These are phyloP conservation scores for Luffa acutangula DNA, from an alignment of 306 rosid genomes.

Conservation along the genomic window DNA sequence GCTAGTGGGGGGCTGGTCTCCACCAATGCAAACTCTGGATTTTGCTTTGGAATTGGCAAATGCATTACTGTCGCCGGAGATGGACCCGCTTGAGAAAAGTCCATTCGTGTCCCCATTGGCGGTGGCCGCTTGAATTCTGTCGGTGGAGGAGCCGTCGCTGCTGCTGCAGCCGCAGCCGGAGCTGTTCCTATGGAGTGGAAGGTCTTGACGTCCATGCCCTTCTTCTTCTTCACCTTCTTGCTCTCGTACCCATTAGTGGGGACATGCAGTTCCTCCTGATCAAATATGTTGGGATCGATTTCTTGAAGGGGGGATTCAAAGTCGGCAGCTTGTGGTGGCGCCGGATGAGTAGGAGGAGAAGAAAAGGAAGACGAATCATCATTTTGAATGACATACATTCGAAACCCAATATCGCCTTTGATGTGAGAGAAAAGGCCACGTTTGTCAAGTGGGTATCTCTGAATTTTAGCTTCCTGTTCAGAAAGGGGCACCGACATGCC, in stretches of 20 bases:
- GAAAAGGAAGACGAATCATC: not conserved
- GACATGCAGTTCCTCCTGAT: conserved; percentile 17
- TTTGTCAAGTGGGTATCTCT: conserved; percentile 82
- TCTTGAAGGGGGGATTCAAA: conserved; percentile 47
- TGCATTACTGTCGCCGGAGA: conserved; percentile 37
- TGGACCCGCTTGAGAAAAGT: conserved; percentile 57
- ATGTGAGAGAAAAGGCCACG: conserved; percentile 48
- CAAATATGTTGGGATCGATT: conserved; percentile 36
- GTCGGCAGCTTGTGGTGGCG: not conserved
- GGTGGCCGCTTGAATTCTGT: not conserved
- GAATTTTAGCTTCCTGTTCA: conserved; percentile 41
- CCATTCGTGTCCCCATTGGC: conserved; percentile 29
- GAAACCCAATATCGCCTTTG: conserved; percentile 72
- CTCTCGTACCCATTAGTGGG: conserved; percentile 11
- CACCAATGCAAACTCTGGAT: conserved; percentile 61
- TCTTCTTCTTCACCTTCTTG: conserved; percentile 38
- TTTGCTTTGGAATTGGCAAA: conserved; percentile 52
- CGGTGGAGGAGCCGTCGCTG: conserved; percentile 26
- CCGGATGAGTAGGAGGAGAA: conserved; percentile 9
- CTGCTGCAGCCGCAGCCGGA: conserved; percentile 11
- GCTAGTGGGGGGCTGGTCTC: conserved; percentile 88
- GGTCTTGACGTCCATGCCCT: conserved; percentile 57
- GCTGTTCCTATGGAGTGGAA: conserved; percentile 69
- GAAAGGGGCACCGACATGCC: conserved; percentile 51
- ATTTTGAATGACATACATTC: conserved; percentile 30